Conservation (phyloP, 2,329 filamentous ascomycete genomes). For the Colletotrichum ledebouriae region DNA sequence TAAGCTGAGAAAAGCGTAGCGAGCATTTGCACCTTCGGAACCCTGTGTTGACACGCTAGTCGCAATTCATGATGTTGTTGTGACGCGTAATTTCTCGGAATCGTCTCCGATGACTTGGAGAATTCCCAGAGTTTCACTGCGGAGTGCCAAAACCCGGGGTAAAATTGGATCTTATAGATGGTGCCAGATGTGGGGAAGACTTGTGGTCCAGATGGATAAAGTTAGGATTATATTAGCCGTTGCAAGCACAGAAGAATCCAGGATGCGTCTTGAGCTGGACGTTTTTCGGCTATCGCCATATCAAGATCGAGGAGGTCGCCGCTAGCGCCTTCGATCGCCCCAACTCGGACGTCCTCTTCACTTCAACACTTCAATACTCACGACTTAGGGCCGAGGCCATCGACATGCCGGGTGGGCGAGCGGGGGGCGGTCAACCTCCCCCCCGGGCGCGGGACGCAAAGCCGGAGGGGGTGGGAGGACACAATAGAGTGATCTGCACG, state of each 20-base stretch:
- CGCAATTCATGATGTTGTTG: too few relatives aligned
- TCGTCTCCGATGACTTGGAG: too few relatives aligned
- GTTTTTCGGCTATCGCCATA: neutral
- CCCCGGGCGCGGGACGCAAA: neutral
- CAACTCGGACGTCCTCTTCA: neutral
- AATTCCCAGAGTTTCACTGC: neutral
- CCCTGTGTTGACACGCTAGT: too few relatives aligned
- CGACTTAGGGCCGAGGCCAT: neutral
- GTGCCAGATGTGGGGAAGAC: slow-evolving; percentile 13
- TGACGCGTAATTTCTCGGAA: too few relatives aligned
- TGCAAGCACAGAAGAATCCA: neutral
- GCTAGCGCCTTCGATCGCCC: neutral
- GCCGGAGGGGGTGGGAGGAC: neutral
- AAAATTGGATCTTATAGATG: neutral
- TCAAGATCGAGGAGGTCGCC: neutral
- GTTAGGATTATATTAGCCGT: too few relatives aligned
- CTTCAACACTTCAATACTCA: slow-evolving; percentile 4
- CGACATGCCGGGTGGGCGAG: neutral
- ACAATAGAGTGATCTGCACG: neutral
- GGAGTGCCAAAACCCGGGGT: neutral
- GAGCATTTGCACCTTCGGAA: too few relatives aligned
- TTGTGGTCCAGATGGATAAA: neutral
- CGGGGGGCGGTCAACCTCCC: slow-evolving; percentile 8
- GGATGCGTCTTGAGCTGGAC: neutral
- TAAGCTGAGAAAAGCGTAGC: too few relatives aligned